Percentiles rank a stretch among this genome's conserved stretches.
These are phyloP conservation scores for Silene vulgaris DNA, from an alignment of 179 eudicot genomes.

Conservation along the genomic window DNA sequence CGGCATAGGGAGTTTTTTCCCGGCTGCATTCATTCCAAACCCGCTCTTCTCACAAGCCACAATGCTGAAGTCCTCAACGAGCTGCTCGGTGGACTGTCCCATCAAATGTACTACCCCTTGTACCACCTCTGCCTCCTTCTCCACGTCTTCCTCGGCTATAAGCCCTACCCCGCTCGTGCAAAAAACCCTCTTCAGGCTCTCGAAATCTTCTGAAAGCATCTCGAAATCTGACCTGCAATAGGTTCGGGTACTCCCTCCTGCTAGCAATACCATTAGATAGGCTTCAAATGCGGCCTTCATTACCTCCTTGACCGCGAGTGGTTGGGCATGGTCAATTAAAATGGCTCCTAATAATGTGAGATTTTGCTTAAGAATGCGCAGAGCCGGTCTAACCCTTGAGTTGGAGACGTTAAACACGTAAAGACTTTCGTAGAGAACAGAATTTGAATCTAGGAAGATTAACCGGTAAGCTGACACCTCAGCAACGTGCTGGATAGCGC, in stretches of 20 bases:
- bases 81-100: conserved; percentile 73
- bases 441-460: conserved; percentile 68
- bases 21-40: conserved; percentile 44
- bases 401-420: conserved; percentile 47
- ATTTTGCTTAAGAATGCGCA: conserved; percentile 66
- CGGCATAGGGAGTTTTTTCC: conserved; percentile 76
- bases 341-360: conserved; percentile 63
- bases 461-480: conserved; percentile 86
- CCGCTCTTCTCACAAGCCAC: conserved; percentile 67
- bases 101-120: conserved; percentile 72
- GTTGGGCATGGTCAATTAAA: conserved; percentile 65
- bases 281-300: conserved; percentile 88
- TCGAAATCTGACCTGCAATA: conserved; percentile 49
- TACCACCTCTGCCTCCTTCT: conserved; percentile 64
- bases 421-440: conserved; percentile 57
- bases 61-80: conserved; percentile 68
- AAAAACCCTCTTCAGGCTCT: conserved; percentile 56
- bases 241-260: conserved; percentile 66
- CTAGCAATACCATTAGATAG: conserved; percentile 73
- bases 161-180: conserved; percentile 56
- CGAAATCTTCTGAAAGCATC: conserved; percentile 71
- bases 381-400: conserved; percentile 55
- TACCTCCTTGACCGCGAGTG: conserved; percentile 67
- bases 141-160: conserved; percentile 60
- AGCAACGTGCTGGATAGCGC: conserved; percentile 55